Conservation (phyloP, 1,284 basidiomycete species). For the Pseudozyma pruni region DNA sequence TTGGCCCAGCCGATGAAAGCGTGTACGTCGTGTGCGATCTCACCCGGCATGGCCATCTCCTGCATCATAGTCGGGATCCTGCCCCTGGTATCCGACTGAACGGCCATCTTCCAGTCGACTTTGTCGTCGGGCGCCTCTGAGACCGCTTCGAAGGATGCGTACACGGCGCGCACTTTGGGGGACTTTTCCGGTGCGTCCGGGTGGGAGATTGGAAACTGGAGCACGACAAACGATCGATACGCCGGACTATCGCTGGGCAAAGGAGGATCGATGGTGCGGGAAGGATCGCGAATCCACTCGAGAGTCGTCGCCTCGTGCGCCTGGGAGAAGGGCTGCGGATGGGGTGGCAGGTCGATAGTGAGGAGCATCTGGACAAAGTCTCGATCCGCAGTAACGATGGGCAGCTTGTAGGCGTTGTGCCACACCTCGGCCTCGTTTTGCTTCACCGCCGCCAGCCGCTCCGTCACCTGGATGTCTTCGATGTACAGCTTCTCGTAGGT, state of each 20-base stretch:
- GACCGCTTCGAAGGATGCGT: slow-evolving; percentile 60
- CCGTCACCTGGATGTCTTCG: slow-evolving; percentile 32
- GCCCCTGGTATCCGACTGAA: slow-evolving; percentile 59
- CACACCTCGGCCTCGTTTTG: slow-evolving; percentile 49
- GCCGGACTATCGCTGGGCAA: neutral
- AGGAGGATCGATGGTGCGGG: slow-evolving; percentile 22
- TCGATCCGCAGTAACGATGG: slow-evolving; percentile 53
- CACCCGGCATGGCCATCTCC: slow-evolving; percentile 55
- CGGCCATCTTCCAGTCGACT: slow-evolving; percentile 52
- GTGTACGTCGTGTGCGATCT: slow-evolving; percentile 61
- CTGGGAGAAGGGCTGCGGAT: slow-evolving; percentile 47
- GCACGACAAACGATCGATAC: slow-evolving; percentile 54
- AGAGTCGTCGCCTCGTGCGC: slow-evolving; percentile 48
- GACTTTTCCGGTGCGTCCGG: slow-evolving; percentile 24
- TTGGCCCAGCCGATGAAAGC: slow-evolving; percentile 56
- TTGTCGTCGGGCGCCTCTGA: slow-evolving; percentile 21
- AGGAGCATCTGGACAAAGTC: slow-evolving; percentile 63
- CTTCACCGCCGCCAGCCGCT: slow-evolving; percentile 44
- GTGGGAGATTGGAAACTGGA: slow-evolving; percentile 52
- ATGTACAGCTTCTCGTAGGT: slow-evolving; percentile 55
- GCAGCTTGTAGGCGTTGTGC: slow-evolving; percentile 56
- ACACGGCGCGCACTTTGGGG: slow-evolving; percentile 54
- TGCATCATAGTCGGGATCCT: slow-evolving; percentile 57
- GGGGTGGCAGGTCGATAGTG: slow-evolving; percentile 55
- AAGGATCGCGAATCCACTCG: slow-evolving; percentile 17